Base-by-base conservation (phyloP, 2,329 filamentous ascomycete species). In the Neofusicoccum sp. region DNA sequence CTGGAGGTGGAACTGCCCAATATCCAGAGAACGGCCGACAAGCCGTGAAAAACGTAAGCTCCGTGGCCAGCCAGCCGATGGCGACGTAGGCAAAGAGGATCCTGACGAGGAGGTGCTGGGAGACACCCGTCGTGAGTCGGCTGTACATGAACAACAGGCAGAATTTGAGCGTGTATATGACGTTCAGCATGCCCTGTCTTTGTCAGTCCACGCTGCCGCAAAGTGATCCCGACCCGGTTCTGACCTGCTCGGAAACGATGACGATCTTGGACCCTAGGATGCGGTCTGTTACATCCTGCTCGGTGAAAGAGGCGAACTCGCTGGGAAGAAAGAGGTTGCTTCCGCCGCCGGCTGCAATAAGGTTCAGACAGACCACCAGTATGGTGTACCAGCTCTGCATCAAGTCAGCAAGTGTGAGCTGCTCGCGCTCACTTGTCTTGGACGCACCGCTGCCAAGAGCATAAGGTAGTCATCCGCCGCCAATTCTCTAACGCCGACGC, bases 91-190 rank as follows among this genome's bases (percentile, higher is more conserved):
- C 72, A 0, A 78, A 79, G 1, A 85, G 77, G 28, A 80, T 70
- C 66, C 82, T 83, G 62, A 87, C 81, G 77, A 76, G 47, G 11
- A 36, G 34, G 29, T 52, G 28, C 6, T 79, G 48, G 16, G 54
- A 29, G 1, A 45, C 39, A 2, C 54, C 54, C 9, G 41, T 45
- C 31, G 41, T 58, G 31, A 87, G 75, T 48, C 84, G 83, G 66
- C 80, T 76, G 67, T 85, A 87, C 78, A 87, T 81, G 65, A 86
- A 73, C 37, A 88, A 70, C 66, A 88, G 76, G 67, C 85, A 87
- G 7, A 77, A 73, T 70, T 88, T 88, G 66, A 86, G 78, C 6
- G 41, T 58, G 39, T 58, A 87, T 34, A 84, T 83, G 8, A 83
- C 81, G 59, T 86, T 77, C 16, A 88, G 77, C 76, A 90, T 89